Evolutionary conservation across 192 early-diverging fungal species (phyloP).

Genomic region (Mortierella alpina): DNA sequence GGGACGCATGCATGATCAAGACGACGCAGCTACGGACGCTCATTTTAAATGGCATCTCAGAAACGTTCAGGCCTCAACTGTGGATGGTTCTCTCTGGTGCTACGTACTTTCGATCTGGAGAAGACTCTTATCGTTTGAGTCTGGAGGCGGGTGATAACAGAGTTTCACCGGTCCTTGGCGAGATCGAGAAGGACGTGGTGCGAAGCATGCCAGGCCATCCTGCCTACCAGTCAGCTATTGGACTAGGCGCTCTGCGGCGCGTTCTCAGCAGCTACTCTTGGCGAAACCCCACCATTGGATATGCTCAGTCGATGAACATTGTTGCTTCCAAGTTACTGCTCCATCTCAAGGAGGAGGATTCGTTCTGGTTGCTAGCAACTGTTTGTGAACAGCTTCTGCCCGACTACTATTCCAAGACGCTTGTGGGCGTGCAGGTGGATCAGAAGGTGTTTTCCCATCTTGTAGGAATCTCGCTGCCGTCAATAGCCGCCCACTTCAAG

Average conservation of each 20-base stretch:
- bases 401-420: slow-evolving; percentile 39
- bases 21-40: slow-evolving; percentile 18
- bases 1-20: slow-evolving; percentile 43
- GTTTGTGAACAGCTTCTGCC: slow-evolving; percentile 46
- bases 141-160: slow-evolving; percentile 3
- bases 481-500: slow-evolving; percentile 17
- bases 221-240: slow-evolving; percentile 35
- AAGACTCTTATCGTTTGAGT: slow-evolving; percentile 26
- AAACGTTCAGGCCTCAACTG: slow-evolving; percentile 37
- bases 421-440: slow-evolving; percentile 36
- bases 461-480: slow-evolving; percentile 19
- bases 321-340: slow-evolving; percentile 29
- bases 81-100: slow-evolving; percentile 49
- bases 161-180: slow-evolving; percentile 3
- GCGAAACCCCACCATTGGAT: slow-evolving; percentile 38
- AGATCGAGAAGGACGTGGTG: slow-evolving; percentile 48
- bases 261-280: slow-evolving; percentile 32
- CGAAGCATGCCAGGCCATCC: slow-evolving; percentile 50
- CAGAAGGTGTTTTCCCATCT: slow-evolving; percentile 44
- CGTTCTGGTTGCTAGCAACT: slow-evolving; percentile 40
- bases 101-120: slow-evolving; percentile 19
- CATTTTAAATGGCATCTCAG: slow-evolving; percentile 18
- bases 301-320: slow-evolving; percentile 55
- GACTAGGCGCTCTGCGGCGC: slow-evolving; percentile 33
- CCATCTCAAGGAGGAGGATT: slow-evolving; percentile 49